Evolutionary conservation across 768 basidiomycete genomes (phyloP).

Genomic region (Nidularia pulvinata): DNA sequence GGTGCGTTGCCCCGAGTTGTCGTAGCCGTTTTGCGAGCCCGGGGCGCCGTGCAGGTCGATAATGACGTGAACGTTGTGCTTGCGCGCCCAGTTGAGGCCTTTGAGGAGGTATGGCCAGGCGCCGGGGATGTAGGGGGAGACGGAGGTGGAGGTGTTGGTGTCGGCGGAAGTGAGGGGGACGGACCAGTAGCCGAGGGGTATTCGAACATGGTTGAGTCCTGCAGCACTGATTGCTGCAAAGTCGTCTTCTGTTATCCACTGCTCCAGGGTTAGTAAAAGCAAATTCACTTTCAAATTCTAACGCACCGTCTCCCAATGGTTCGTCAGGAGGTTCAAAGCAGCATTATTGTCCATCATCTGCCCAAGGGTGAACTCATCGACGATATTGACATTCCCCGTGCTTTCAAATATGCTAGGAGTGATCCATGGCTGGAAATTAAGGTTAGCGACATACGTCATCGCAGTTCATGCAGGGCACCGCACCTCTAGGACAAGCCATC

Average conservation of each 20-base stretch:
- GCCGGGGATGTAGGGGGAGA: slow-evolving; percentile 56
- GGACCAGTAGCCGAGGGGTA: slow-evolving; percentile 80
- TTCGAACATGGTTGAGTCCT: slow-evolving; percentile 72
- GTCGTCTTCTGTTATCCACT: slow-evolving; percentile 72
- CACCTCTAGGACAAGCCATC: slow-evolving; percentile 60
- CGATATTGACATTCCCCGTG: slow-evolving; percentile 51
- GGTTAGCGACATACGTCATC: neutral
- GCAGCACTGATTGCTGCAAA: slow-evolving; percentile 64
- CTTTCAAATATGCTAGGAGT: slow-evolving; percentile 72
- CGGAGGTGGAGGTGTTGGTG: slow-evolving; percentile 45
- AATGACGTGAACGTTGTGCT: slow-evolving; percentile 64
- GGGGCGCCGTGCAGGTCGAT: slow-evolving; percentile 80
- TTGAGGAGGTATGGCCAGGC: slow-evolving; percentile 71
- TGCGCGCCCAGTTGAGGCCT: slow-evolving; percentile 64
- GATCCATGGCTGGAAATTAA: slow-evolving; percentile 63
- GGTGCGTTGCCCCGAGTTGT: slow-evolving; percentile 73
- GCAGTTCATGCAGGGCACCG: neutral
- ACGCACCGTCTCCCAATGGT: slow-evolving; percentile 57
- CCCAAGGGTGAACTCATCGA: slow-evolving; percentile 67
- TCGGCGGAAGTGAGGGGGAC: slow-evolving; percentile 60
- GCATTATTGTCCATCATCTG: slow-evolving; percentile 41
- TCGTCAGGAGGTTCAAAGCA: slow-evolving; percentile 39
- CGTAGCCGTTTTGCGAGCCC: slow-evolving; percentile 66
- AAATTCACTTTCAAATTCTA: neutral
- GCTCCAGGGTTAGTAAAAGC: slow-evolving; percentile 2